Evolutionary conservation across 2,329 filamentous ascomycete species (phyloP).

Genomic region (Fusarium coffeatum): DNA sequence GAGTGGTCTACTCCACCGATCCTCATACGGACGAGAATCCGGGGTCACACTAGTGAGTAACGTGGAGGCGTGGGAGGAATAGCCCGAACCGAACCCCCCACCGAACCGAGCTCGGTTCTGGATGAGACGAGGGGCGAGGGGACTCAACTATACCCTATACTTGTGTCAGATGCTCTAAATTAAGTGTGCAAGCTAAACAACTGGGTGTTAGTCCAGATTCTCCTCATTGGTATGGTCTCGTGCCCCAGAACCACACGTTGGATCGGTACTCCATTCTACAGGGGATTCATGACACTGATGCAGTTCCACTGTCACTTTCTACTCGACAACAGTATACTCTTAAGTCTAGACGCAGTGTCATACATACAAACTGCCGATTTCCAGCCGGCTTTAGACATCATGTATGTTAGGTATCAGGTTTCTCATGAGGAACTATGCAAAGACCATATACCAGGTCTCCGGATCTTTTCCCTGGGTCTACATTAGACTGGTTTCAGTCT

Average conservation of each 20-base stretch:
- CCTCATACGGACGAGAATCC: not conserved
- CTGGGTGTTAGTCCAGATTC: accelerated
- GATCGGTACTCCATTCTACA: not conserved
- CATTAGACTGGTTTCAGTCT: accelerated
- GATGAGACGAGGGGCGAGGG: not conserved
- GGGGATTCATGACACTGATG: not conserved
- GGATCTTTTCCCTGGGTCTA: not conserved
- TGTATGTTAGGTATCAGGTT: not conserved
- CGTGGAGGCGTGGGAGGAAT: not conserved
- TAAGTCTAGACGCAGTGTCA: too few species aligned
- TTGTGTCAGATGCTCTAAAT: not conserved
- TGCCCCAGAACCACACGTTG: accelerated
- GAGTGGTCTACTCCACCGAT: not conserved
- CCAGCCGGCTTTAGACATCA: not conserved
- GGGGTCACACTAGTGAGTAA: conserved; percentile 4
- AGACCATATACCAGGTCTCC: accelerated
- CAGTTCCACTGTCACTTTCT: accelerated
- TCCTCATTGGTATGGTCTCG: not conserved
- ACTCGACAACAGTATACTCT: accelerated
- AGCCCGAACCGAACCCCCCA: conserved; percentile 13
- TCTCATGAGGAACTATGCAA: not conserved
- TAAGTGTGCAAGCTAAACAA: not conserved
- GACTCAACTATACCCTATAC: not conserved
- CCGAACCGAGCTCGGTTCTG: conserved; percentile 10
- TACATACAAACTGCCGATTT: not conserved